These are phyloP conservation scores for Rhodotorula sp. DNA, from an alignment of 1,284 basidiomycete genomes.

Conservation along the genomic window DNA sequence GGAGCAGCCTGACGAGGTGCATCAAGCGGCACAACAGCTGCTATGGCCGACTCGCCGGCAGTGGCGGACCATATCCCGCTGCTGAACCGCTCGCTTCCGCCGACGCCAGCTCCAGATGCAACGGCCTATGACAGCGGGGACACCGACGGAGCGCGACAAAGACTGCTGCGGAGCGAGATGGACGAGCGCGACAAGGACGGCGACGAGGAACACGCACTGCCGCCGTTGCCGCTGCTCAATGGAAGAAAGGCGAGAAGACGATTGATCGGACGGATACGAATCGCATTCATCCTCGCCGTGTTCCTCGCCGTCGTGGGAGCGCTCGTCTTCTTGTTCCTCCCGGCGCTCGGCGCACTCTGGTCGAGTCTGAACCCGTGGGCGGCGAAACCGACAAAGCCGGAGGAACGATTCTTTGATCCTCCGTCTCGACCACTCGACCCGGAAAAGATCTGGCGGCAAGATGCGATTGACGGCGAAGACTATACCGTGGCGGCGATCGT, in stretches of 20 bases:
- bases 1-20: too few relatives aligned
- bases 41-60: too few relatives aligned
- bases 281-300: neutral
- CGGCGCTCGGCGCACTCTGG: neutral
- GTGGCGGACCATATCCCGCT: conserved; percentile 1
- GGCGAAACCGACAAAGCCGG: neutral
- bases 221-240: neutral
- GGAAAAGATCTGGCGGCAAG: neutral
- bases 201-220: neutral
- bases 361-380: neutral
- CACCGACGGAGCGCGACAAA: neutral
- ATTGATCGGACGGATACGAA: neutral
- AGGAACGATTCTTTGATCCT: neutral
- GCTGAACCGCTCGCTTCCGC: neutral
- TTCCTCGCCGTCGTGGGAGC: neutral
- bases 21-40: too few relatives aligned
- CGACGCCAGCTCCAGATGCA: neutral
- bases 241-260: neutral
- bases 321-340: neutral
- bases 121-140: neutral
- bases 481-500: conserved; percentile 31
- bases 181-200: neutral
- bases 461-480: neutral
- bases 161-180: neutral
- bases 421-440: neutral